These are phyloP conservation scores for Metrosideros polymorpha DNA, from an alignment of 441 rosid species.

Conservation along the genomic window DNA sequence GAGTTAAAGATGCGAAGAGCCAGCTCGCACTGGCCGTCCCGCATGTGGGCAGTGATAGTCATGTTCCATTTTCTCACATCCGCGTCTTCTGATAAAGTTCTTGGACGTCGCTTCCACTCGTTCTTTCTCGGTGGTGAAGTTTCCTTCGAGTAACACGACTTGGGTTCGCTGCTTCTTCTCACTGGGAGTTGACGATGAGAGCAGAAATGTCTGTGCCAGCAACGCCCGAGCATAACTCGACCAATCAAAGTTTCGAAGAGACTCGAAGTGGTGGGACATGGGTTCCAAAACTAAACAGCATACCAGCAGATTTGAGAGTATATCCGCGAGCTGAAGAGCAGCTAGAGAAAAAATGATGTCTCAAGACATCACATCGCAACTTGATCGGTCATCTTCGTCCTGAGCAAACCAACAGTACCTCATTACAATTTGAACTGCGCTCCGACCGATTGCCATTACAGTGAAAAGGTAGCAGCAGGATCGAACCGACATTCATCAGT, in stretches of 20 bases:
- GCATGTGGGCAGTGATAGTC: constrained; percentile 15
- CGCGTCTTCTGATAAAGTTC: not conserved
- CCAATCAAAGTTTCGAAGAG: not conserved
- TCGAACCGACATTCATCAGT: not conserved
- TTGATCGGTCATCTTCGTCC: not conserved
- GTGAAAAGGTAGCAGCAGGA: not conserved
- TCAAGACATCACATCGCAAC: not conserved
- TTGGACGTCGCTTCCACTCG: not conserved
- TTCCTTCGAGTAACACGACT: not conserved
- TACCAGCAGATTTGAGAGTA: not conserved
- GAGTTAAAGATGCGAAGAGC: constrained; percentile 2
- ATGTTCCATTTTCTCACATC: constrained; percentile 7
- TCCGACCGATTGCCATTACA: not conserved
- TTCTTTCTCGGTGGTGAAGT: not conserved
- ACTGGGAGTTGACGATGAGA: not conserved
- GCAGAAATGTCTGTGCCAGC: not conserved
- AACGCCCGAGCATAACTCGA: not conserved
- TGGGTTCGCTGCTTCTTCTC: not conserved
- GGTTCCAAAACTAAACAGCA: not conserved
- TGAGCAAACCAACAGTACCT: not conserved
- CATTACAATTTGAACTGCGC: not conserved
- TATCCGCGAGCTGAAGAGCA: not conserved
- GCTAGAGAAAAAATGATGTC: not conserved
- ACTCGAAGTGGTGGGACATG: not conserved
- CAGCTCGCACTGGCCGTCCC: not conserved